Conservation (phyloP, 768 basidiomycete species). For the Lactarius tabidus region DNA sequence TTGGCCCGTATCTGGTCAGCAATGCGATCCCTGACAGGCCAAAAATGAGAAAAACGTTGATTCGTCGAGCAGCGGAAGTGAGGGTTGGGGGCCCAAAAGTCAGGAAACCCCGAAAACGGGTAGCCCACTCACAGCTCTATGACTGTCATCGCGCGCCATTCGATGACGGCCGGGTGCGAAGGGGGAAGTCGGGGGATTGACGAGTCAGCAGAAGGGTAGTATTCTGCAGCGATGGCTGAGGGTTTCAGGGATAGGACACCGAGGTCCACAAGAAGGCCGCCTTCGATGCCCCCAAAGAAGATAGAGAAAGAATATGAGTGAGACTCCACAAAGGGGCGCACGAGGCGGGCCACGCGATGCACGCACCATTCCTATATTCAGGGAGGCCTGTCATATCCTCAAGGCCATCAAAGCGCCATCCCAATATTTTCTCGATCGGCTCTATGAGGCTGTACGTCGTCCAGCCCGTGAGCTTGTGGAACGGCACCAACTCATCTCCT, state of each 20-base stretch:
- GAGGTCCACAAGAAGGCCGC: slow-evolving; percentile 84
- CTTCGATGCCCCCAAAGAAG: slow-evolving; percentile 36
- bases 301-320: slow-evolving; percentile 6
- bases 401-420: slow-evolving; percentile 78
- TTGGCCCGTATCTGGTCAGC: slow-evolving; percentile 62
- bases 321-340: slow-evolving; percentile 13
- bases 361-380: slow-evolving; percentile 86
- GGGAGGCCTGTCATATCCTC: slow-evolving; percentile 90
- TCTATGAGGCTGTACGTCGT: slow-evolving; percentile 86
- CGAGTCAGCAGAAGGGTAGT: slow-evolving; percentile 43
- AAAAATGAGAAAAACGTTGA: slow-evolving; percentile 2
- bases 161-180: slow-evolving; percentile 87
- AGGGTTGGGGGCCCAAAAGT: slow-evolving; percentile 19
- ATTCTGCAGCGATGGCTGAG: slow-evolving; percentile 41
- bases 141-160: slow-evolving; percentile 96
- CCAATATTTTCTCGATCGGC: slow-evolving; percentile 69
- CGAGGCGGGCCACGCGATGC: slow-evolving; percentile 15
- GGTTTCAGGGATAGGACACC: slow-evolving; percentile 71
- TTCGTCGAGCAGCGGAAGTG: not conserved
- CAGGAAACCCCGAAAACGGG: not conserved
- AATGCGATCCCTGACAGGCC: slow-evolving; percentile 66
- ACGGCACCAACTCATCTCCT: slow-evolving; percentile 78
- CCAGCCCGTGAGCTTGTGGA: slow-evolving; percentile 97
- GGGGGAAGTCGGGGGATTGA: slow-evolving; percentile 62
- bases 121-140: slow-evolving; percentile 66